These are phyloP conservation scores for Lachnellula arida DNA, from an alignment of 2,329 filamentous ascomycete genomes.

Conservation along the genomic window DNA sequence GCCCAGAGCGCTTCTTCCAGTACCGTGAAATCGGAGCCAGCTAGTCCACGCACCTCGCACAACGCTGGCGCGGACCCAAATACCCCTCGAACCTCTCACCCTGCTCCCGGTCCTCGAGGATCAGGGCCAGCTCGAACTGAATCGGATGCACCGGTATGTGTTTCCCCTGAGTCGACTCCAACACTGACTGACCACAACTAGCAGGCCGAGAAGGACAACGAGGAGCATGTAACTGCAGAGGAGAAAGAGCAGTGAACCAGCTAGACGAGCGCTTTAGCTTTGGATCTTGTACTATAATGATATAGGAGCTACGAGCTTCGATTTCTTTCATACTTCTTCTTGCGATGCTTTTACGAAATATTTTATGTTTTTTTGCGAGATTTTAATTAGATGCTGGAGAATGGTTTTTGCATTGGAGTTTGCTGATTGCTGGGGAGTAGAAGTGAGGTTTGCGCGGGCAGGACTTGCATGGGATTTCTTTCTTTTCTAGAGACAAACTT, in stretches of 20 bases:
- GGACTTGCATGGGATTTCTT: not conserved
- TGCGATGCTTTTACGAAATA: too few relatives aligned
- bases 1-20: too few relatives aligned
- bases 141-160: not conserved
- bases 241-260: not conserved
- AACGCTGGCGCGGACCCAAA: not conserved
- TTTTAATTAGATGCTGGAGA: not conserved
- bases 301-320: not conserved
- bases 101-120: not conserved
- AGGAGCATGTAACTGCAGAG: not conserved
- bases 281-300: not conserved
- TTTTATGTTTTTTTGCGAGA: not conserved
- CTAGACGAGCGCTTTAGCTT: not conserved
- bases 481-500: too few relatives aligned
- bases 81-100: not conserved
- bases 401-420: not conserved
- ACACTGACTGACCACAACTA: not conserved
- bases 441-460: not conserved
- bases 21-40: too few relatives aligned
- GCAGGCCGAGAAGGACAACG: not conserved
- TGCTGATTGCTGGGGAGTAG: not conserved
- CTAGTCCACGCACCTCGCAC: too few relatives aligned
- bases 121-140: not conserved
- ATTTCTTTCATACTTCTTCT: not conserved
- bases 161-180: not conserved